These are phyloP conservation scores for Eucalyptus microcorys DNA, from an alignment of 345 rosid species.

Conservation along the genomic window DNA sequence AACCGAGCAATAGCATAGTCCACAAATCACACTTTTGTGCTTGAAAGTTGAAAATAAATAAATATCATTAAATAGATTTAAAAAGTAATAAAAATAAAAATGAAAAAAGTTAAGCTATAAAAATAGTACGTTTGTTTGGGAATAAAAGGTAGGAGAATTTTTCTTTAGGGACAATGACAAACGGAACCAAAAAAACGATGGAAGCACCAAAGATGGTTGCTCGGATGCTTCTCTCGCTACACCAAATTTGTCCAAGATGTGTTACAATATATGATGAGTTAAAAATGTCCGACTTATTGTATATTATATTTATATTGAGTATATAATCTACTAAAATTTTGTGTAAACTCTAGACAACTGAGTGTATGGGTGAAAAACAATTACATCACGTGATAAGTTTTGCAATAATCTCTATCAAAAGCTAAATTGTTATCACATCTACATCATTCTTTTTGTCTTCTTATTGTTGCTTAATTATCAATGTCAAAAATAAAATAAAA, in stretches of 20 bases:
- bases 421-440: not conserved
- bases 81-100: not conserved
- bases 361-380: not conserved
- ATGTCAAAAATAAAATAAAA: no score
- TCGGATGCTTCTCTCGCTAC: not conserved
- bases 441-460: not conserved
- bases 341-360: not conserved
- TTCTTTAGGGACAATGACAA: not conserved
- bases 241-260: not conserved
- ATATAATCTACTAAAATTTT: not conserved
- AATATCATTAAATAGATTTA: not conserved
- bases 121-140: not conserved
- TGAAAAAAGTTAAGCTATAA: not conserved
- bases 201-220: not conserved
- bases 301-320: not conserved
- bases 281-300: not conserved
- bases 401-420: not conserved
- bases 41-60: not conserved
- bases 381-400: not conserved
- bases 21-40: not conserved
- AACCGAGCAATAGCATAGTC: not conserved
- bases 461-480: not conserved
- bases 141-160: not conserved
- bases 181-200: not conserved
- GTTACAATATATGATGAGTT: not conserved